phyloP scores from a whole-genome alignment of 805 yeast species.

The Grigorovia jiainica region DNA sequence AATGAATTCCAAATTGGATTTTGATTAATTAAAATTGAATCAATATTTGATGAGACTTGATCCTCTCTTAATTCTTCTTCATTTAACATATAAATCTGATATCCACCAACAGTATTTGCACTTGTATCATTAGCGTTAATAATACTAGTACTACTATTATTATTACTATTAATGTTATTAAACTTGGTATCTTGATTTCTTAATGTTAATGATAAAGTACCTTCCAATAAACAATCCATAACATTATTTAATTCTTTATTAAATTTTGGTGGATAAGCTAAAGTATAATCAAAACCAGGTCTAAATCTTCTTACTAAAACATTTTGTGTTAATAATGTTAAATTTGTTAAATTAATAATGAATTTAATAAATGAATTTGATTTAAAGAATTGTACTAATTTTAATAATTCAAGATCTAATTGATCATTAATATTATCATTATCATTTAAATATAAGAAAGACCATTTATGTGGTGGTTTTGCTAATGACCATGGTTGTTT shows the following conservation, averaged over 20 bases:
- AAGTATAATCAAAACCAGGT: conserved; percentile 88
- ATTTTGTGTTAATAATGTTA: conserved; percentile 56
- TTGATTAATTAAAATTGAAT: conserved; percentile 65
- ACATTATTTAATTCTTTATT: conserved; percentile 31
- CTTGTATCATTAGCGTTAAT: too few species aligned
- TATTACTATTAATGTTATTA: conserved; percentile 54
- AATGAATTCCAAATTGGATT: conserved; percentile 81
- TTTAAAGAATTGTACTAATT: conserved; percentile 49
- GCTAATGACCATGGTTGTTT: conserved; percentile 80
- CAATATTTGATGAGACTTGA: conserved; percentile 69
- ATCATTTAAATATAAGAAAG: conserved; percentile 41
- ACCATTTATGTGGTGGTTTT: conserved; percentile 87
- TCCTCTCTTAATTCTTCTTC: conserved; percentile 49
- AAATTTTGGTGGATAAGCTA: conserved; percentile 57
- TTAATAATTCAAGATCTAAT: conserved; percentile 34
- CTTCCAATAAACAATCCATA: conserved; percentile 45
- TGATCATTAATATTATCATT: conserved; percentile 13
- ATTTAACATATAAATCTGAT: conserved; percentile 79
- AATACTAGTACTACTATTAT: not conserved
- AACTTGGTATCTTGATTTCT: conserved; percentile 74
- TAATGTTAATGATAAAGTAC: conserved; percentile 76
- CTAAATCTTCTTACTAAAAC: conserved; percentile 76
- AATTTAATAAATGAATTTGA: conserved; percentile 61
- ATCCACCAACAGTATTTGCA: too few species aligned
- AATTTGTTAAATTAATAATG: conserved; percentile 51